Conservation (phyloP, 164 flowering plant genomes). For the Akebia trifoliata region DNA sequence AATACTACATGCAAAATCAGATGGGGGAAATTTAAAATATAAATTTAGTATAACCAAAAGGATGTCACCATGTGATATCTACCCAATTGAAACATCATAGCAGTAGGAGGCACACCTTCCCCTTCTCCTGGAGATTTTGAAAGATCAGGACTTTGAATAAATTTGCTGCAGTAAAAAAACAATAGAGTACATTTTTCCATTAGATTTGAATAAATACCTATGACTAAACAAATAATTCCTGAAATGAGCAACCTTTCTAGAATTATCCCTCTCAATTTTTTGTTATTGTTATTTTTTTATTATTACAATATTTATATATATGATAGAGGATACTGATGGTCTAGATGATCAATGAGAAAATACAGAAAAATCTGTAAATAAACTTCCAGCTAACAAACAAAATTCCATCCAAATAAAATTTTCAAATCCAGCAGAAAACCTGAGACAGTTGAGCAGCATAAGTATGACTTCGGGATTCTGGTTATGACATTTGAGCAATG, state of each 20-base stretch:
- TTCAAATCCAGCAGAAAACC: conserved; percentile 29
- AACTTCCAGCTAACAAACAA: too few species aligned
- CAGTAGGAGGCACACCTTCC: conserved; percentile 32
- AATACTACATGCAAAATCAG: not conserved
- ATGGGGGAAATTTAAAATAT: not conserved
- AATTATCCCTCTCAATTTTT: not conserved
- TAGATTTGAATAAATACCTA: not conserved
- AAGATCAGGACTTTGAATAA: conserved; percentile 26
- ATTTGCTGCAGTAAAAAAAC: conserved; percentile 33
- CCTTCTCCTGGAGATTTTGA: conserved; percentile 19
- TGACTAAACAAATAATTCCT: not conserved
- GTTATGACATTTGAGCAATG: conserved; percentile 50
- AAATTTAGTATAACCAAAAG: not conserved
- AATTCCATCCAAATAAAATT: too few species aligned
- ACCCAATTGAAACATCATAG: conserved; percentile 13
- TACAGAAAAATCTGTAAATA: too few species aligned
- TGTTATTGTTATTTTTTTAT: not conserved
- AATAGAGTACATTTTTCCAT: not conserved
- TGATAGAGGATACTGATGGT: too few species aligned
- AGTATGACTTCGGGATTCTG: conserved; percentile 45
- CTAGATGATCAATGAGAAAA: too few species aligned
- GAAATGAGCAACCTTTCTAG: not conserved
- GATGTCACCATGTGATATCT: conserved; percentile 2
- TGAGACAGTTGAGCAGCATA: conserved; percentile 63
- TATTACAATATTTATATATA: too few species aligned